Conservation (phyloP, 1,284 basidiomycete species). For the Trichosporon inkin region DNA sequence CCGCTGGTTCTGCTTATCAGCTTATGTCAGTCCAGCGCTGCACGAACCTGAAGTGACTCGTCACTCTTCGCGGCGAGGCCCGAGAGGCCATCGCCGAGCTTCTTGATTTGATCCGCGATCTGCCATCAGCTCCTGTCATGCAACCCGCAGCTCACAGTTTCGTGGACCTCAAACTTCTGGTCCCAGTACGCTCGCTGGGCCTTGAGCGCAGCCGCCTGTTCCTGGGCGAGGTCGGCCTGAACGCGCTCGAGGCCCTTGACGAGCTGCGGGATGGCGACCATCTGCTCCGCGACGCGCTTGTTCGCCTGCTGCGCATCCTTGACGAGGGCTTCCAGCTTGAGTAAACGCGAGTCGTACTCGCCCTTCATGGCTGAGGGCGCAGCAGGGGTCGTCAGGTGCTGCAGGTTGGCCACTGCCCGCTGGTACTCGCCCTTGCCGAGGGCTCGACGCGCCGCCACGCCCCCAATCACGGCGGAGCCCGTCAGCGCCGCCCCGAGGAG, state of each 20-base stretch:
- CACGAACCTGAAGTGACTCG: not conserved
- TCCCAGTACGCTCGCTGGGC: not conserved
- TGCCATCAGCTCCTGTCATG: not conserved
- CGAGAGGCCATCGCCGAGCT: not conserved
- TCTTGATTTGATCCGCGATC: not conserved
- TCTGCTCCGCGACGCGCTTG: slow-evolving; percentile 7
- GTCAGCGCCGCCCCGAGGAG: slow-evolving; percentile 18
- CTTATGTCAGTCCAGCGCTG: not conserved
- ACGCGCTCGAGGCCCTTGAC: not conserved
- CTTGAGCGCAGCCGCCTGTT: not conserved
- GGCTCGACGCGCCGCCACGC: slow-evolving; percentile 4
- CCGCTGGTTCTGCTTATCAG: not conserved
- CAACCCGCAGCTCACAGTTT: not conserved
- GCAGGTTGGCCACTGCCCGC: not conserved
- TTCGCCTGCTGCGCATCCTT: slow-evolving; percentile 8
- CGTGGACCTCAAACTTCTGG: not conserved
- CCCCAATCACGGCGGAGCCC: slow-evolving; percentile 10
- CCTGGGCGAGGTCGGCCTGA: not conserved
- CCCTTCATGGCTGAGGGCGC: not conserved
- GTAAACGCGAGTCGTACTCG: slow-evolving; percentile 10
- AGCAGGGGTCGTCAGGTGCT: not conserved
- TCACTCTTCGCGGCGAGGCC: not conserved
- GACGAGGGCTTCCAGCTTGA: slow-evolving; percentile 1
- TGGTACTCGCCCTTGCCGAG: not conserved
- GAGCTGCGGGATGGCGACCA: slow-evolving; percentile 8